These are phyloP conservation scores for Brassica napus DNA, from an alignment of 345 rosid genomes.

Conservation along the genomic window Da-Ae NC_063446.1:10157501-10158000, in stretches of 20 bases:
- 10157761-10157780: too few relatives aligned
- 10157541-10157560: constrained; percentile 5
- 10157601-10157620: constrained; percentile 26
- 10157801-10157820: too few relatives aligned
- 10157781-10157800: too few relatives aligned
- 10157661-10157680: background rate
- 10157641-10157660: background rate
- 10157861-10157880: too few relatives aligned
- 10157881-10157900: too few relatives aligned
- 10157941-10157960: too few relatives aligned
- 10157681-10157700: constrained; percentile 12
- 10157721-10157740: background rate
- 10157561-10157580: constrained; percentile 35
- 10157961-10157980: too few relatives aligned
- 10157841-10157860: too few relatives aligned
- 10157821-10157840: too few relatives aligned
- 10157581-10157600: constrained; percentile 19
- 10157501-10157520: background rate
- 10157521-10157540: background rate
- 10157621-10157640: constrained; percentile 30
- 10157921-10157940: too few relatives aligned
- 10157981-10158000: too few relatives aligned
- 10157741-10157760: background rate
- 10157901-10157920: too few relatives aligned
- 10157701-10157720: background rate